Evolutionary conservation across 768 basidiomycete genomes (phyloP), one percentile per base, ranked within the genome.

Genomic region (Suillus discolor): DNA sequence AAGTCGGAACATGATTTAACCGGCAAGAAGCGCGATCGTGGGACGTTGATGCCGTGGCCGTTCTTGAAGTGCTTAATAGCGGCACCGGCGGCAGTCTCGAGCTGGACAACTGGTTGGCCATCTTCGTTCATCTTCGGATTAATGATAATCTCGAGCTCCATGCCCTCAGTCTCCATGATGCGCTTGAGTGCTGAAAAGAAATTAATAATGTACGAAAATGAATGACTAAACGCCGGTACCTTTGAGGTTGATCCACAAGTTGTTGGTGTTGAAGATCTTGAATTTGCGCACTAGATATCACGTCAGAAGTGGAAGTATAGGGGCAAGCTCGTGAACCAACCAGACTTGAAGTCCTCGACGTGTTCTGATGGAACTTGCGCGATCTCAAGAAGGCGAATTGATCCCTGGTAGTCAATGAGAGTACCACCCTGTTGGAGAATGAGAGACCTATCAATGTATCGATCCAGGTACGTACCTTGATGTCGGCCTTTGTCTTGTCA

Each of bases 401-500:
- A 79, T 63, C 90, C 90, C 23, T 91, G 85, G 69, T 89, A 89
- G 71, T 89, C 85, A 72, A 89, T 87, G 70, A 88, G 83, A 16
- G 87, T 88, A 76, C 88, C 87, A 79, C 85, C 85, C 81, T 77
- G 59, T 31, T 16, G 49, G 45, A 42, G 11, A 31, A 49, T 55
- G 47, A 9, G 62, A 38, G 38, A 45, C 8, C 20, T 16, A 13
- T 60, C 54, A 28, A 18, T 28, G 23, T 5, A 25, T 23, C 8
- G 12, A 53, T 36, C 23, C 16, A 45, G 20, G 15, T 53, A 65
- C 47, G 11, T 42, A 71, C 75, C 79, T 91, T 91, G 78, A 91
- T 86, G 70, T 91, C 90, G 38, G 90, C 89, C 80, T 91, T 91
- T 71, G 90, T 91, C 83, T 91, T 91, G 84, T 91, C 90, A 12